These are phyloP conservation scores for Serendipita sp. DNA, from an alignment of 768 basidiomycete genomes.

Conservation along the genomic window DNA sequence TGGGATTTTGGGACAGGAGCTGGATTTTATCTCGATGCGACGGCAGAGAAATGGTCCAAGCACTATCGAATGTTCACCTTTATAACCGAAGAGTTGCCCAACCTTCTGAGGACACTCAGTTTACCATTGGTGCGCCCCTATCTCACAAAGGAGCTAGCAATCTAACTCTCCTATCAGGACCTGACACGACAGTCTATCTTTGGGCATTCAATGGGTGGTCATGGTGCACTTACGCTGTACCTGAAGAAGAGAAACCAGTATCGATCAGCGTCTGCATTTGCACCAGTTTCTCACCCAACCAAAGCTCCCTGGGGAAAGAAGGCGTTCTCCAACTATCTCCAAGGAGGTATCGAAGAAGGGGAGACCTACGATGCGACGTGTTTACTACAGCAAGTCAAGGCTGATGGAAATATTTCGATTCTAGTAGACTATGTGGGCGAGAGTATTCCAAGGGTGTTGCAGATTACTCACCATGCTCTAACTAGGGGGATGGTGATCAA, in stretches of 20 bases:
- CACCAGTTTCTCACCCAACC: conserved; percentile 73
- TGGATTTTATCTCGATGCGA: conserved; percentile 93
- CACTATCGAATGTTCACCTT: conserved; percentile 84
- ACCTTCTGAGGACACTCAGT: conserved; percentile 51
- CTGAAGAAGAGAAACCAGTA: conserved; percentile 51
- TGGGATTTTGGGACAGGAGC: conserved; percentile 95
- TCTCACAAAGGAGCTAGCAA: neutral
- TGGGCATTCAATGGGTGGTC: conserved; percentile 97
- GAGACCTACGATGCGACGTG: conserved; percentile 69
- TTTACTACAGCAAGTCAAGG: conserved; percentile 46
- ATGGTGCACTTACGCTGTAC: conserved; percentile 85
- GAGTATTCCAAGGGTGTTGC: neutral
- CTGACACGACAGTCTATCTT: conserved; percentile 70
- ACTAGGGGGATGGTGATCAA: conserved; percentile 60
- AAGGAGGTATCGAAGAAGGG: conserved; percentile 62
- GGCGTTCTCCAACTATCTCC: conserved; percentile 75
- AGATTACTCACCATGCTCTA: neutral
- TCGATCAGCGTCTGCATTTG: conserved; percentile 77
- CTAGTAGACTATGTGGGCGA: conserved; percentile 68
- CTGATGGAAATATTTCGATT: conserved; percentile 44
- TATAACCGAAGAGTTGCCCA: conserved; percentile 69
- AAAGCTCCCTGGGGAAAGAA: conserved; percentile 84
- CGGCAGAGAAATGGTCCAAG: conserved; percentile 48
- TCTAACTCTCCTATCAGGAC: conserved; percentile 36
- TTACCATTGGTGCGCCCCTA: conserved; percentile 53